Evolutionary conservation across 2,329 filamentous ascomycete genomes (phyloP).

Genomic region (Fusarium sp.): DNA sequence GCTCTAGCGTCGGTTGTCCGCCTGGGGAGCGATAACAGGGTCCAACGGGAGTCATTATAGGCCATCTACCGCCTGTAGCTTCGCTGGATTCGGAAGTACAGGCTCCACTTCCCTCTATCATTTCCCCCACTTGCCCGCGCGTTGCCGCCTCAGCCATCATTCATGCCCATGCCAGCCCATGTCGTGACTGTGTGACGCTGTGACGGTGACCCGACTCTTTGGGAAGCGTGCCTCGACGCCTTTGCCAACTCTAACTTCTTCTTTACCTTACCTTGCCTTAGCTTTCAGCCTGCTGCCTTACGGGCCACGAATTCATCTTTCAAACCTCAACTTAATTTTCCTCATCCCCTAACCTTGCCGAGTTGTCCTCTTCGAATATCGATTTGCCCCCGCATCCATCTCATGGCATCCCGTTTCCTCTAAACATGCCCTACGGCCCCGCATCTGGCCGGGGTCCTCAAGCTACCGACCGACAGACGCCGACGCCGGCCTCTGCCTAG

Average conservation of each 20-base stretch:
- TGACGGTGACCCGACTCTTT: conserved; percentile 47
- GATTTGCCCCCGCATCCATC: conserved; percentile 9
- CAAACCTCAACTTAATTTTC: conserved; percentile 8
- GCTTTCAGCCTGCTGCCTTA: conserved; percentile 13
- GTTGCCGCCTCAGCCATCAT: conserved; percentile 49
- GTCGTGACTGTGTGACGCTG: conserved; percentile 45
- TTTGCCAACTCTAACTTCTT: conserved; percentile 34
- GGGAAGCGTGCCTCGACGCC: conserved; percentile 43
- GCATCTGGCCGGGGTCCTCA: conserved; percentile 54
- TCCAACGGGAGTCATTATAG: conserved; percentile 29
- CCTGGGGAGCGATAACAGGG: conserved; percentile 21
- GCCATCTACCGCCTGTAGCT: conserved; percentile 26
- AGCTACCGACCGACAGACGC: conserved; percentile 52
- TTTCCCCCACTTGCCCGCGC: conserved; percentile 30
- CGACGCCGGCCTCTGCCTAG: conserved; percentile 35
- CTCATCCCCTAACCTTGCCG: background rate
- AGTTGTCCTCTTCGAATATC: background rate
- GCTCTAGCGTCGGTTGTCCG: conserved; percentile 21
- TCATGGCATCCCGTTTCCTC: conserved; percentile 44
- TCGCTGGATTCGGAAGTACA: conserved; percentile 7
- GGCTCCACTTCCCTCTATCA: conserved; percentile 13
- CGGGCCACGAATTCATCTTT: conserved; percentile 17
- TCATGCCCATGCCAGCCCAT: conserved; percentile 30
- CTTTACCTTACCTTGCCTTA: conserved; percentile 7
- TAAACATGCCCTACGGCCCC: conserved; percentile 55